phyloP scores from a whole-genome alignment of 805 yeast species.

The Jamesozyma hellenica region DNA sequence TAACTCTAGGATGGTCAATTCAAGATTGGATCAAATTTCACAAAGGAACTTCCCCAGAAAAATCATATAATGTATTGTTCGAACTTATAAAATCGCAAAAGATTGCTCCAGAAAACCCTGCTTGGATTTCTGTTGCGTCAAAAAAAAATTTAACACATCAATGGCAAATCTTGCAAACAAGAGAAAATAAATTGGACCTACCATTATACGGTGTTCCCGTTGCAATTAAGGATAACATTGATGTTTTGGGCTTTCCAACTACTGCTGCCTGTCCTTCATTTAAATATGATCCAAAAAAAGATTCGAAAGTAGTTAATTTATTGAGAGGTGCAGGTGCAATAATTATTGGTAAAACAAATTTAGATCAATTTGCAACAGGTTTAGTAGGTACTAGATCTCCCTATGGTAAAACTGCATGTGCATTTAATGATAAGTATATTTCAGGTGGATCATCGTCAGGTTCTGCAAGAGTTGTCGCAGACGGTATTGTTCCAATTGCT shows the following conservation, averaged over 20 bases:
- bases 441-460: constrained; percentile 96
- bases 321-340: constrained; percentile 87
- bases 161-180: constrained; percentile 65
- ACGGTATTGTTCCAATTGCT: constrained; percentile 81
- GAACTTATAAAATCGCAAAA: constrained; percentile 39
- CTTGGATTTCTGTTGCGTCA: constrained; percentile 80
- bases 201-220: constrained; percentile 90
- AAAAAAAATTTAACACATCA: constrained; percentile 58
- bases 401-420: constrained; percentile 78
- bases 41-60: constrained; percentile 45
- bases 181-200: constrained; percentile 40
- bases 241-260: constrained; percentile 69
- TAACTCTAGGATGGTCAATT: constrained; percentile 65
- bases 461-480: constrained; percentile 82
- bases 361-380: constrained; percentile 97
- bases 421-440: constrained; percentile 68
- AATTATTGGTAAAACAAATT: constrained; percentile 83
- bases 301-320: constrained; percentile 65
- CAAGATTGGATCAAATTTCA: constrained; percentile 71
- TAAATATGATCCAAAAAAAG: constrained; percentile 55
- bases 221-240: constrained; percentile 92
- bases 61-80: constrained; percentile 43
- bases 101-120: constrained; percentile 53
- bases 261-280: constrained; percentile 94
- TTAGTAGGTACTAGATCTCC: constrained; percentile 93